Evolutionary conservation across 1,284 basidiomycete genomes (phyloP).

Genomic region (Ganoderma multipileum): DNA sequence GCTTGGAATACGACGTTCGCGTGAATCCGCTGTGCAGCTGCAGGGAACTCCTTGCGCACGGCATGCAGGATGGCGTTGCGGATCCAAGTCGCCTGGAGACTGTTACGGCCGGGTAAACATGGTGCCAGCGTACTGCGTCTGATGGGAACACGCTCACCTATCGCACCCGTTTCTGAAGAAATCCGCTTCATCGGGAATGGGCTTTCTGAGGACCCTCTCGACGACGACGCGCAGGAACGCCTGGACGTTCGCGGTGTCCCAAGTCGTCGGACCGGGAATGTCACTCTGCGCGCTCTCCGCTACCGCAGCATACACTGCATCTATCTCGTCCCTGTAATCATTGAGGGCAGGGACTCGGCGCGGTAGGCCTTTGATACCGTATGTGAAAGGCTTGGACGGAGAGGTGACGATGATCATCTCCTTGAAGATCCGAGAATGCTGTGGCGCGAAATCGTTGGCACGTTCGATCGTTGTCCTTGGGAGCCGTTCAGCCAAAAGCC

Average conservation of each 20-base stretch:
- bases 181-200: conserved; percentile 40
- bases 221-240: conserved; percentile 38
- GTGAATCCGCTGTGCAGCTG: conserved; percentile 30
- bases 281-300: conserved; percentile 35
- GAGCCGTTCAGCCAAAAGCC: too few relatives aligned
- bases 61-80: conserved; percentile 42
- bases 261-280: conserved; percentile 32
- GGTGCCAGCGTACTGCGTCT: conserved; percentile 17
- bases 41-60: conserved; percentile 27
- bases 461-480: conserved; percentile 45
- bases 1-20: conserved; percentile 45
- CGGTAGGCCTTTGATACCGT: conserved; percentile 42
- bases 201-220: conserved; percentile 30
- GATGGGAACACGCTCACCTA: conserved; percentile 37
- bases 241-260: conserved; percentile 32
- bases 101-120: conserved; percentile 14
- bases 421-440: conserved; percentile 46
- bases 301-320: conserved; percentile 40
- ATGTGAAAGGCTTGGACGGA: conserved; percentile 40
- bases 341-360: conserved; percentile 38
- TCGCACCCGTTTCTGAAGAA: conserved; percentile 49
- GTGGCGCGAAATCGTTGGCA: conserved; percentile 44
- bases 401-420: conserved; percentile 45
- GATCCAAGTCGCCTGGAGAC: conserved; percentile 44
- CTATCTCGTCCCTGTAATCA: conserved; percentile 42